Base-by-base conservation (phyloP, 2,329 filamentous ascomycete genomes). In the Pseudocercospora cruenta region DNA sequence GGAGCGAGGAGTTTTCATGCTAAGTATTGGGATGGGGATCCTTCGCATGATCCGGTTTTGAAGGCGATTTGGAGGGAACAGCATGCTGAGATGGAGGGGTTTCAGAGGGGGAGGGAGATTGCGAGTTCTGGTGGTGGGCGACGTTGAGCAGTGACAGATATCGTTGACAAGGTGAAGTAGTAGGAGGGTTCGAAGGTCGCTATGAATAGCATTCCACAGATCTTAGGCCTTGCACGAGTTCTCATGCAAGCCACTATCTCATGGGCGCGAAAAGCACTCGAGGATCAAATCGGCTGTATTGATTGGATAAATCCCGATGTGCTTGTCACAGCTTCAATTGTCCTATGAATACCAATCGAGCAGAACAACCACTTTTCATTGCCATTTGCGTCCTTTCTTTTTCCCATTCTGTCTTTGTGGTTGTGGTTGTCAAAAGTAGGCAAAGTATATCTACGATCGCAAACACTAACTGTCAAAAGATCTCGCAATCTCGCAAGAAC, bases 1-100 rank as follows among this genome's bases (percentile, higher is more conserved):
- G 78, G 78, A 1, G 77, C 74, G 55, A 70, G 70, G 45, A 78
- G 76, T 55, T 77, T 80, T 60, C 78, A 80, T 67, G 78, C 78
- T 3, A 80, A 81, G 73, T 80, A 76, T 65, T 81, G 79, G 80
- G 75, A 78, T 68, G 72, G 71, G 1, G 77, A 78, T 70, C 70
- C 72, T 9, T 74, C 71, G 60, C 76, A 78, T 67, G 76, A 78
- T 71, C 67, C 70, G 7, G 67, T 75, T 21, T 62, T 78, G 60
- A 77, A 77, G 69, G 72, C 66, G 10, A 74, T 78, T 33, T 78
- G 77, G 76, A 75, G 69, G 62, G 72, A 77, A 69, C 76, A 78
- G 69, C 73, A 72, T 67, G 73, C 73, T 22, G 77, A 78, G 70
- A 78, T 78, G 76, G 74, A 78, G 62, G 76, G 77, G 6, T 78